A percentile compares a stretch with the other conserved stretches of the same genome.
Conservation (phyloP, 257 asterid species). For the Scutellaria baicalensis region DNA sequence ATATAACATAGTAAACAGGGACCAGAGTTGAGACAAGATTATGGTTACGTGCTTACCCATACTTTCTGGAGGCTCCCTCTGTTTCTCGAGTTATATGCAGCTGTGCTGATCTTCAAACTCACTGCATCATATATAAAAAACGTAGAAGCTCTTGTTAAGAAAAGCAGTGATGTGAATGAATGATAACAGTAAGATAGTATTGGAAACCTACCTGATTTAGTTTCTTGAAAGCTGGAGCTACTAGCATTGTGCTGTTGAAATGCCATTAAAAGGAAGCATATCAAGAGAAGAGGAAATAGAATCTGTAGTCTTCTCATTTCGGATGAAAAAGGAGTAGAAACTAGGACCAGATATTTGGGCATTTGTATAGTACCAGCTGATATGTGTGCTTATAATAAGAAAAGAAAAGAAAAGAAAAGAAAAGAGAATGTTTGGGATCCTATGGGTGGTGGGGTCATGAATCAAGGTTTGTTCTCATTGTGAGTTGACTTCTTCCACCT, state of each 20-base stretch:
- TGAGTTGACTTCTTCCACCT: slow-evolving; percentile 36
- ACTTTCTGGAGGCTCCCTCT: slow-evolving; percentile 18
- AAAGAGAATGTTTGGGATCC: slow-evolving; percentile 35
- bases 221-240: slow-evolving; percentile 22
- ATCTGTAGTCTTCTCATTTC: slow-evolving; percentile 32
- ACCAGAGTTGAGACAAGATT: neutral
- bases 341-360: slow-evolving; percentile 15
- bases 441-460: slow-evolving; percentile 19
- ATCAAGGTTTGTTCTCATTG: slow-evolving; percentile 29
- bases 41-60: slow-evolving; percentile 28
- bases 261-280: slow-evolving; percentile 32
- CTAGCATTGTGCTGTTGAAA: slow-evolving; percentile 20
- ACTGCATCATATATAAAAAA: slow-evolving; percentile 27
- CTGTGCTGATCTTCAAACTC: slow-evolving; percentile 25
- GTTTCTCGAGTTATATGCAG: slow-evolving; percentile 22
- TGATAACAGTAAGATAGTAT: neutral
- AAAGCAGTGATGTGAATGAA: neutral
- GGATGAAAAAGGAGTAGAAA: slow-evolving; percentile 13
- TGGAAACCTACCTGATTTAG: slow-evolving; percentile 33
- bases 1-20: neutral
- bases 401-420: too few relatives aligned
- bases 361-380: slow-evolving; percentile 13
- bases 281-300: slow-evolving; percentile 24
- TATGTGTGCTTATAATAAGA: slow-evolving; percentile 30
- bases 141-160: neutral